These are phyloP conservation scores for Ganoderma leucocontextum DNA, from an alignment of 1,284 basidiomycete species.

Conservation along the genomic window DNA sequence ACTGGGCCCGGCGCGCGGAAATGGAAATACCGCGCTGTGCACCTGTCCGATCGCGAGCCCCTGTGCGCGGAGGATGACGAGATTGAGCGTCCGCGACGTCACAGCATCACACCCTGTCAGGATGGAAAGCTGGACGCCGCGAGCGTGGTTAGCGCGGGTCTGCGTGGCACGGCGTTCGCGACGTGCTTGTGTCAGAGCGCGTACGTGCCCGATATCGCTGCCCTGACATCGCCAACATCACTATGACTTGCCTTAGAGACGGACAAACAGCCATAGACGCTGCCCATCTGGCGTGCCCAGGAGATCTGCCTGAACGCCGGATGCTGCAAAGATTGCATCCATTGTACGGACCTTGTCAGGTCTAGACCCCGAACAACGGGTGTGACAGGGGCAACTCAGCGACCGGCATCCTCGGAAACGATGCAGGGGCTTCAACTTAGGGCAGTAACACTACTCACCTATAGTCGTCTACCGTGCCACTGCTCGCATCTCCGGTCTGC, in stretches of 20 bases:
- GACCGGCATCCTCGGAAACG: slow-evolving; percentile 6
- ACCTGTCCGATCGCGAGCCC: slow-evolving; percentile 6
- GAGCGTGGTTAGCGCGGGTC: slow-evolving; percentile 20
- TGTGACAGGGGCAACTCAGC: slow-evolving; percentile 7
- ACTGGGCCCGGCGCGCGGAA: not conserved
- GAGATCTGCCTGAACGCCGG: not conserved
- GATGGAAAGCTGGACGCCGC: slow-evolving; percentile 12
- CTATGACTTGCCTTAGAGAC: not conserved
- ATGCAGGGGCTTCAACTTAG: not conserved
- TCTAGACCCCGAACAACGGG: not conserved
- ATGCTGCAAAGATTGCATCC: not conserved
- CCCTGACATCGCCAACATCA: not conserved
- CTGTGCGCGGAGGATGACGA: not conserved
- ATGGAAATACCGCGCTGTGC: slow-evolving; percentile 1
- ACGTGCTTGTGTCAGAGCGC: not conserved
- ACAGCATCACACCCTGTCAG: slow-evolving; percentile 2
- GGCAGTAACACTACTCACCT: not conserved
- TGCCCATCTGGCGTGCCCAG: not conserved
- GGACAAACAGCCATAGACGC: not conserved
- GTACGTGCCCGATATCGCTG: not conserved
- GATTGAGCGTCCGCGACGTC: not conserved
- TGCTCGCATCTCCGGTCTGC: not conserved
- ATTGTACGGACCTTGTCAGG: not conserved
- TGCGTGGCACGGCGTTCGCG: not conserved
- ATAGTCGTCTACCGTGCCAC: not conserved